These are phyloP conservation scores for Eucalyptus decipiens DNA, from an alignment of 345 rosid species.

Conservation along the genomic window DNA sequence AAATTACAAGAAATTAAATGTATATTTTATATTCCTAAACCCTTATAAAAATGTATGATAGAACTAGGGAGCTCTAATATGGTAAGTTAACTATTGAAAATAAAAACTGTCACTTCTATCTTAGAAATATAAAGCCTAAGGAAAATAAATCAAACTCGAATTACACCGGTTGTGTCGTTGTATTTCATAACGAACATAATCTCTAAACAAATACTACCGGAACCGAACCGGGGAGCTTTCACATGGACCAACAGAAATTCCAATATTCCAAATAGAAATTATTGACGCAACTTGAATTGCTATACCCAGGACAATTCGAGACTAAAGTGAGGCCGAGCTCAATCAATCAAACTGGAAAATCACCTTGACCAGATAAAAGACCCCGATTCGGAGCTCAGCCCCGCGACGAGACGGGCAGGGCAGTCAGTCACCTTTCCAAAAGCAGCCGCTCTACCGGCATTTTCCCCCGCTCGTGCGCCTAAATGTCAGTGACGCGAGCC, in stretches of 20 bases:
- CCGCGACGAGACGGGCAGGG: not conserved
- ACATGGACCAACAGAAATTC: not conserved
- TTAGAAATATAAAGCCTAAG: not conserved
- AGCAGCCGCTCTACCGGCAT: not conserved
- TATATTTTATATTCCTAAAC: not conserved
- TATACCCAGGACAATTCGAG: not conserved
- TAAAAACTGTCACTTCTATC: not conserved
- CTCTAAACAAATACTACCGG: accelerated
- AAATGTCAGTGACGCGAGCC: not conserved
- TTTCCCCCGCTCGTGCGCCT: not conserved
- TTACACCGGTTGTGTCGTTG: not conserved
- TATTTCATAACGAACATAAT: not conserved
- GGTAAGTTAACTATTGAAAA: not conserved
- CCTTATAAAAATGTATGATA: not conserved
- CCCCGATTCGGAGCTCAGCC: not conserved
- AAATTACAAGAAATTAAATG: not conserved
- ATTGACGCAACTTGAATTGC: not conserved
- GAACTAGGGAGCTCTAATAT: not conserved
- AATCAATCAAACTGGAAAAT: not conserved
- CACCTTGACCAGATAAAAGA: not conserved
- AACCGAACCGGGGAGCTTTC: not conserved
- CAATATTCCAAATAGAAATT: not conserved
- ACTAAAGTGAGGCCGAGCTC: not conserved
- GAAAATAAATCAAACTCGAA: not conserved
- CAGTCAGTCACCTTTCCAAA: not conserved